These are phyloP conservation scores for Rhodotorula sp. DNA, from an alignment of 1,284 basidiomycete species.

Conservation along the genomic window DNA sequence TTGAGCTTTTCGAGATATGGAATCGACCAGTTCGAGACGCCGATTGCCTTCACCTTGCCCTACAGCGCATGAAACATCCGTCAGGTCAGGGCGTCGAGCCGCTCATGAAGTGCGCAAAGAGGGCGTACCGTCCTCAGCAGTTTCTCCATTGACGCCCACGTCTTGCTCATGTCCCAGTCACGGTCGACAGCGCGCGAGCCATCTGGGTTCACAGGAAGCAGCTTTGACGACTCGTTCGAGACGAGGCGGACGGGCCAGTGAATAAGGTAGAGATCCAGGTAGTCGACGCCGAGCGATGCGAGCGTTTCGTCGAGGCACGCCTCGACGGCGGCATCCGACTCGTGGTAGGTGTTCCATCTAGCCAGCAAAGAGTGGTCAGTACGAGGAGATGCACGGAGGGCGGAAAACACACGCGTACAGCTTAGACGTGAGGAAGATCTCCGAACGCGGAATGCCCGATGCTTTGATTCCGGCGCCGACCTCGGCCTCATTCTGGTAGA, in stretches of 20 bases:
- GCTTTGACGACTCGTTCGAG: slow-evolving; percentile 69
- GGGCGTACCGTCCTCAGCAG: slow-evolving; percentile 53
- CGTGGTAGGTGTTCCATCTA: slow-evolving; percentile 56
- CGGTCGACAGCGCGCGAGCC: slow-evolving; percentile 56
- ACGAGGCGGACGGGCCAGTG: slow-evolving; percentile 59
- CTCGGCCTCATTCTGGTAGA: slow-evolving; percentile 60
- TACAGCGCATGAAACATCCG: no score
- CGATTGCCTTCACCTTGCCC: slow-evolving; percentile 79
- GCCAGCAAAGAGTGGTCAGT: neutral
- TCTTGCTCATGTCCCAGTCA: slow-evolving; percentile 60
- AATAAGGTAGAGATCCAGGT: slow-evolving; percentile 68
- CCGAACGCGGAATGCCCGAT: slow-evolving; percentile 72
- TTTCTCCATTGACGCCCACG: slow-evolving; percentile 81
- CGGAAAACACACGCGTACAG: slow-evolving; percentile 29
- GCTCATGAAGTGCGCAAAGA: no score
- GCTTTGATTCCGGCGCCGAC: slow-evolving; percentile 80
- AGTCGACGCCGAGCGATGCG: slow-evolving; percentile 71
- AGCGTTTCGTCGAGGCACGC: slow-evolving; percentile 70
- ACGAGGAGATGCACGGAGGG: neutral
- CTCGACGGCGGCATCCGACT: slow-evolving; percentile 55
- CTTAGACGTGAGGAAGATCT: slow-evolving; percentile 82
- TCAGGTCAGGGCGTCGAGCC: no score
- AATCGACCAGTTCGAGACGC: slow-evolving; percentile 51
- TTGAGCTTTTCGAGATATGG: slow-evolving; percentile 48
- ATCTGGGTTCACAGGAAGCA: slow-evolving; percentile 67